Evolutionary conservation across 2,329 filamentous ascomycete genomes (phyloP).

Genomic region (Diaporthe vexans): DNA sequence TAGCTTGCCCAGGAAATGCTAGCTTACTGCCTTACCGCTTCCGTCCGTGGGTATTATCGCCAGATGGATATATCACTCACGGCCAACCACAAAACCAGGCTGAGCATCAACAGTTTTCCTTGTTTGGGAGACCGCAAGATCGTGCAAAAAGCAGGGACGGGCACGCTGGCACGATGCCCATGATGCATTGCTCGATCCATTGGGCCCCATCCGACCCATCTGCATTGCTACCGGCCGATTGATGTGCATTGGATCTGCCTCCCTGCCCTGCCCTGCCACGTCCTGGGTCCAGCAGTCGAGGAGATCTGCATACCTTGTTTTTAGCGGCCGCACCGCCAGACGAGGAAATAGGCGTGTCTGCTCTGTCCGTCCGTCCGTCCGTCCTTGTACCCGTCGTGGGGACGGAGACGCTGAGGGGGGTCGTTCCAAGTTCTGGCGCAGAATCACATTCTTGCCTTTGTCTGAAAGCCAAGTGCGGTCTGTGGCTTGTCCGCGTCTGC

Average conservation of each 20-base stretch:
- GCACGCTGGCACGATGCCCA: conserved; percentile 18
- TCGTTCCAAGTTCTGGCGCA: background rate
- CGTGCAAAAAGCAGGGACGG: conserved; percentile 16
- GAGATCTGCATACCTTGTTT: conserved; percentile 31
- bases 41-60: conserved; percentile 3
- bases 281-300: conserved; percentile 10
- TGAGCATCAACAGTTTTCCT: conserved; percentile 19
- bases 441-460: conserved; percentile 14
- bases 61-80: background rate
- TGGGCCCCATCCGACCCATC: conserved; percentile 11
- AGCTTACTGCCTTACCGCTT: background rate
- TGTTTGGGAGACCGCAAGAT: conserved; percentile 12
- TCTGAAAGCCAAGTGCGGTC: background rate
- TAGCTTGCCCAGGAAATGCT: background rate
- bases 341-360: background rate
- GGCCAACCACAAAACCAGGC: conserved; percentile 19
- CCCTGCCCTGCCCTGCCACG: conserved; percentile 12
- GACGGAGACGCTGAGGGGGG: background rate
- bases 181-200: conserved; percentile 28
- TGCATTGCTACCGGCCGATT: conserved; percentile 30
- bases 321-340: conserved; percentile 19
- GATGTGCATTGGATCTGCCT: conserved; percentile 32
- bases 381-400: background rate
- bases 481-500: background rate
- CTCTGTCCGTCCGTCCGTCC: background rate